A percentile compares a stretch with the other conserved stretches of the same genome.
Conservation (phyloP, 1,284 basidiomycete species). For the Rhizoctonia solani region DNA sequence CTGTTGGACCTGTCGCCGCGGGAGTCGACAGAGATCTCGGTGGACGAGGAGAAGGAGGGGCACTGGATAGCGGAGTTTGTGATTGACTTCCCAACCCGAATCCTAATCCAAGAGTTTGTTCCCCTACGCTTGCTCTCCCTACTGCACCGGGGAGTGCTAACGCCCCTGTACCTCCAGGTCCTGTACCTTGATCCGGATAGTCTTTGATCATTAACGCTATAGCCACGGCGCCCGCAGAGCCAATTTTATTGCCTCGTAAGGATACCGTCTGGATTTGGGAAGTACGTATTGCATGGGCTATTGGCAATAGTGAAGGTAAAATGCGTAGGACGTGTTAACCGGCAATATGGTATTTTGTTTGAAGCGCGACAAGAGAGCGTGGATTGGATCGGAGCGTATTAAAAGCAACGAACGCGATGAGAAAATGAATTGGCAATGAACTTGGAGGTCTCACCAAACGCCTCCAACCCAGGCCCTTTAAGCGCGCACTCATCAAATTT, state of each 20-base stretch:
- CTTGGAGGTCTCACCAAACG: slow-evolving; percentile 60
- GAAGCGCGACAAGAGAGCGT: not conserved
- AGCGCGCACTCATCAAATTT: slow-evolving; percentile 82
- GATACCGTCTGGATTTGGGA: slow-evolving; percentile 87
- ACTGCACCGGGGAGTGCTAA: slow-evolving; percentile 76
- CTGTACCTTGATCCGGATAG: slow-evolving; percentile 74
- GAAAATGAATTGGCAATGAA: not conserved
- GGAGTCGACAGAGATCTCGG: not conserved
- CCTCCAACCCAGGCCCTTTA: slow-evolving; percentile 71
- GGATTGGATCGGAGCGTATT: not conserved
- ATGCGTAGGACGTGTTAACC: not conserved
- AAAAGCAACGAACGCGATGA: not conserved
- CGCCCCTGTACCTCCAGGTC: slow-evolving; percentile 1
- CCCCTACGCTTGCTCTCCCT: slow-evolving; percentile 93
- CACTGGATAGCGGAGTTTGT: slow-evolving; percentile 14
- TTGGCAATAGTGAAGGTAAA: not conserved
- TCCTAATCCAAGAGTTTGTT: slow-evolving; percentile 37
- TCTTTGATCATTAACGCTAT: slow-evolving; percentile 95
- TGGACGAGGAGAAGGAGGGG: slow-evolving; percentile 41
- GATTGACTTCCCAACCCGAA: not conserved
- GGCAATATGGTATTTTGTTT: not conserved
- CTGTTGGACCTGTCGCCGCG: not conserved
- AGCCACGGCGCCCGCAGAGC: slow-evolving; percentile 79
- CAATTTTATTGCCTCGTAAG: slow-evolving; percentile 83
- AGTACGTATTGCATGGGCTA: slow-evolving; percentile 78